Conservation (phyloP, 2,329 filamentous ascomycete genomes). For the Hawksworthiomyces lignivorus region DNA sequence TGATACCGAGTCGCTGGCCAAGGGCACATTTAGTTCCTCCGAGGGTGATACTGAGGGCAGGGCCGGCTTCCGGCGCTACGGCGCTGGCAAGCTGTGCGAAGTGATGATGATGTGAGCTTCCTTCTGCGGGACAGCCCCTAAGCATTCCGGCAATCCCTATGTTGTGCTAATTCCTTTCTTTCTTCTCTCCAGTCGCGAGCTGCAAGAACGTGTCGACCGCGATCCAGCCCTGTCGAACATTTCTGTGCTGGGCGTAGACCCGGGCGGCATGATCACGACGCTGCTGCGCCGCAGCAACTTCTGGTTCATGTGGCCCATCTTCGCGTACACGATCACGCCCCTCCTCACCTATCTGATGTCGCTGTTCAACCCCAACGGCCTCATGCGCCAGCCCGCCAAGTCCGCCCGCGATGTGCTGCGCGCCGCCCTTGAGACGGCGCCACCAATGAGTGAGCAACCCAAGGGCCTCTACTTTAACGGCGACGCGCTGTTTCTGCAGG, state of each 20-base stretch:
- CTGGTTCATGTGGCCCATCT: slow-evolving; percentile 12
- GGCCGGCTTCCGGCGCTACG: slow-evolving; percentile 24
- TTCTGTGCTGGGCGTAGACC: slow-evolving; percentile 26
- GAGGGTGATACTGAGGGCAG: slow-evolving; percentile 16
- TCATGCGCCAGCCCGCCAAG: slow-evolving; percentile 19
- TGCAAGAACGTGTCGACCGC: slow-evolving; percentile 20
- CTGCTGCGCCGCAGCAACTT: slow-evolving; percentile 17
- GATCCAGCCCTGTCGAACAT: slow-evolving; percentile 22
- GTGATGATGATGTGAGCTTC: slow-evolving; percentile 24
- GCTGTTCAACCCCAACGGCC: slow-evolving; percentile 16
- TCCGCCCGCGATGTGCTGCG: slow-evolving; percentile 24
- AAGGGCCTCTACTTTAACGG: slow-evolving; percentile 27
- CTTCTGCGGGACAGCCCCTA: too few relatives aligned
- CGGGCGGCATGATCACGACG: slow-evolving; percentile 23
- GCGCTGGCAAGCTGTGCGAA: slow-evolving; percentile 24
- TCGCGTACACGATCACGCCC: slow-evolving; percentile 12
- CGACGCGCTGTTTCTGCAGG: slow-evolving; percentile 13
- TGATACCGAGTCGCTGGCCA: slow-evolving; percentile 18
- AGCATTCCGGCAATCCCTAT: too few relatives aligned
- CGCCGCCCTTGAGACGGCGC: slow-evolving; percentile 19
- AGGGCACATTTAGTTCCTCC: slow-evolving; percentile 19
- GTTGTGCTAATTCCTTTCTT: too few relatives aligned
- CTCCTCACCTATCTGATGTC: slow-evolving; percentile 12
- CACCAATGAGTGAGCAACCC: slow-evolving; percentile 18
- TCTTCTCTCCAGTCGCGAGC: slow-evolving; percentile 14